These are phyloP conservation scores for Heliocybe sulcata DNA, from an alignment of 1,284 basidiomycete genomes.

Conservation along the genomic window DNA sequence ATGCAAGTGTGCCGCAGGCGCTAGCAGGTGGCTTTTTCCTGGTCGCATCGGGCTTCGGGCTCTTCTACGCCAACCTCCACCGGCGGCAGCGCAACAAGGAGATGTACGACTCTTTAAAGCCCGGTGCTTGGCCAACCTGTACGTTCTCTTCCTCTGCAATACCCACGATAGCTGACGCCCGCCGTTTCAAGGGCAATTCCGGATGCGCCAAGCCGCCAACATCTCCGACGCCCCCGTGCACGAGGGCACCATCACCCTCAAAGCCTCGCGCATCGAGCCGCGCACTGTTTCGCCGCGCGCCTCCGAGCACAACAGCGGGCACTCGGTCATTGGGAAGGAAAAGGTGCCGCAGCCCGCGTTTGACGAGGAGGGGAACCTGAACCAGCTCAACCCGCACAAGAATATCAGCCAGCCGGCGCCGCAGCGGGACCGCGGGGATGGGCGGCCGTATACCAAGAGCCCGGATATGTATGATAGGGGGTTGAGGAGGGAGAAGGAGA, in stretches of 20 bases:
- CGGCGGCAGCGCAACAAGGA: neutral
- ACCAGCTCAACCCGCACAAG: neutral
- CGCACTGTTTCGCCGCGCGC: neutral
- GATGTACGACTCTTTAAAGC: neutral
- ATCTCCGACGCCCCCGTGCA: neutral
- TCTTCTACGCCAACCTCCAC: conserved; percentile 1
- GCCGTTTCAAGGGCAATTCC: conserved; percentile 1
- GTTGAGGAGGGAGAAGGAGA: neutral
- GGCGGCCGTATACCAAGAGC: neutral
- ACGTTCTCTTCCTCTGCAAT: neutral
- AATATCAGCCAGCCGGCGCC: neutral
- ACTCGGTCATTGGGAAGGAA: neutral
- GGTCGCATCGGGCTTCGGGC: neutral
- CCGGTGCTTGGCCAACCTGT: neutral
- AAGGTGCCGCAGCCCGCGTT: neutral
- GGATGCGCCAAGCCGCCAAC: neutral
- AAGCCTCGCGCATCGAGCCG: neutral
- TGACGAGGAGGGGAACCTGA: neutral
- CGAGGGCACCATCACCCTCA: neutral
- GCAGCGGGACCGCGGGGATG: conserved; percentile 1
- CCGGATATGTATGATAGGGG: neutral
- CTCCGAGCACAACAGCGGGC: neutral
- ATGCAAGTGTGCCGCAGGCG: neutral
- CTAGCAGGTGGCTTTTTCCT: neutral
- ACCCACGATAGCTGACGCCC: neutral